Conservation (phyloP, 768 basidiomycete species). For the Pholiota molesta region DNA sequence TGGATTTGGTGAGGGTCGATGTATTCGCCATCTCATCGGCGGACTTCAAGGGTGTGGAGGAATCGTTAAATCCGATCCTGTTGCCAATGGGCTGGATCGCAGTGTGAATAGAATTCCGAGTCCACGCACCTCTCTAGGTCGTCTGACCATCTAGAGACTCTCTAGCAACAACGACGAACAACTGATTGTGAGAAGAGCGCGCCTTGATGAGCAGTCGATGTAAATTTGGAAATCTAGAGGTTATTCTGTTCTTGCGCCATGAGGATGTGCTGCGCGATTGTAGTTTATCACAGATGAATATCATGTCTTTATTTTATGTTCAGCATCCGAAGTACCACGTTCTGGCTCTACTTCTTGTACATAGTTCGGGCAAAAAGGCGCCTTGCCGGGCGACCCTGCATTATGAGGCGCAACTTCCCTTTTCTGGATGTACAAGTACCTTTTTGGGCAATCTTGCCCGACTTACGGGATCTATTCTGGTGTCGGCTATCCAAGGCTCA, state of each 20-base stretch:
- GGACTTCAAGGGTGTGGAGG: not conserved
- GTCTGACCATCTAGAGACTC: not conserved
- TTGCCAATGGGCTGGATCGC: not conserved
- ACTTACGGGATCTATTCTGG: not conserved
- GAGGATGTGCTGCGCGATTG: not conserved
- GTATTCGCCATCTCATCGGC: not conserved
- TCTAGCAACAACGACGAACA: not conserved
- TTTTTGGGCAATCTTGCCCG: not conserved
- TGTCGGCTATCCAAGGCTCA: no score
- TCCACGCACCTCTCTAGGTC: not conserved
- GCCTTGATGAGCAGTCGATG: not conserved
- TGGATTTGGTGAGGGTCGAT: not conserved
- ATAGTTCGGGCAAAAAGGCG: not conserved
- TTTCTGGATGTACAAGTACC: not conserved
- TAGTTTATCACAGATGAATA: no score
- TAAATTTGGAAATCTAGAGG: slow-evolving; percentile 1
- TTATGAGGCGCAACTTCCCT: not conserved
- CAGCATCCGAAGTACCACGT: no score
- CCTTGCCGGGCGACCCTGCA: not conserved
- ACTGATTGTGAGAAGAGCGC: not conserved
- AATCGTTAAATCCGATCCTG: not conserved
- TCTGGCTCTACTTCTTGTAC: not conserved
- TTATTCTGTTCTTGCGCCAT: not conserved
- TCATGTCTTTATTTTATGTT: no score
- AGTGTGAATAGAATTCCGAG: not conserved